Conservation (phyloP, 306 rosid species). For the Prunus mira region DNA sequence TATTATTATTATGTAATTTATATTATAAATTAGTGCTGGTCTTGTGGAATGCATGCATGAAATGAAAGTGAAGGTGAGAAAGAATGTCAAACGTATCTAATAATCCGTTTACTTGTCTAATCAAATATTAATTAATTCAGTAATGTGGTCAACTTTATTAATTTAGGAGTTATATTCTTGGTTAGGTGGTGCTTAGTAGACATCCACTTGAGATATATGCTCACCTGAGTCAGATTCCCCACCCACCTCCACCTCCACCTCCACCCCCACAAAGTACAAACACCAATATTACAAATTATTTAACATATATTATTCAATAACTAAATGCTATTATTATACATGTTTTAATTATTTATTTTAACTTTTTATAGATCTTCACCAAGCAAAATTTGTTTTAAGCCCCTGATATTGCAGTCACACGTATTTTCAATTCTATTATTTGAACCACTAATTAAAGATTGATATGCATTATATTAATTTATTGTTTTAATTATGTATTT, state of each 20-base stretch:
- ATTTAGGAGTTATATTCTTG: background rate
- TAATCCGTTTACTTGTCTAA: background rate
- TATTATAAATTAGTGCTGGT: too few relatives aligned
- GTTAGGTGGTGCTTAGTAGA: slow-evolving; percentile 17
- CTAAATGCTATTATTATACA: background rate
- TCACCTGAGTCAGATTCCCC: slow-evolving; percentile 6
- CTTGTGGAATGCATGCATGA: background rate
- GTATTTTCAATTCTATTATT: background rate
- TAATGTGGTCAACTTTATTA: background rate
- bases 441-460: background rate
- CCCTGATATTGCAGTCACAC: background rate
- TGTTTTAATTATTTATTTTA: background rate
- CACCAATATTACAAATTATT: background rate
- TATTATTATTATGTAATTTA: too few relatives aligned
- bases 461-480: background rate
- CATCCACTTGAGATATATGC: slow-evolving; percentile 17
- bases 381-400: too few relatives aligned
- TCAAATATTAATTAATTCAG: background rate
- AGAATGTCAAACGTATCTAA: slow-evolving; percentile 4
- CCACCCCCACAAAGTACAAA: background rate
- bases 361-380: background rate
- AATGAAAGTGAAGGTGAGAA: background rate
- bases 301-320: background rate
- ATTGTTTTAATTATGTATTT: too few relatives aligned
- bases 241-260: background rate